phyloP scores from a whole-genome alignment of 257 asterid species.

The Nicotiana sylvestris region DNA sequence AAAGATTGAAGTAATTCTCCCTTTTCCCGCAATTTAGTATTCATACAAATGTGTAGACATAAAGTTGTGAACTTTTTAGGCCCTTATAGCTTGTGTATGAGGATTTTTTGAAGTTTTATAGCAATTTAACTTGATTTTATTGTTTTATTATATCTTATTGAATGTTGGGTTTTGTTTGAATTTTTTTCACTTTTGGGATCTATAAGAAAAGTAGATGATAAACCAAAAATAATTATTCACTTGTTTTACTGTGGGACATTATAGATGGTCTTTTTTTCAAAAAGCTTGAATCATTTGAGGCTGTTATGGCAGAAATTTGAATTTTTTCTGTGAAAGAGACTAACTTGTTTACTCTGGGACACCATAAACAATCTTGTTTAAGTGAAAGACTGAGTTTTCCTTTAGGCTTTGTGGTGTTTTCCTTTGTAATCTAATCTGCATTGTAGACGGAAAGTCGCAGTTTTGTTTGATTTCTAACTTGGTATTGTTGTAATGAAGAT shows the following conservation, averaged over 20 bases:
- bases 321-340: not conserved
- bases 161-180: not conserved
- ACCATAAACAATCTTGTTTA: not conserved
- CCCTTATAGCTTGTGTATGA: not conserved
- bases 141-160: not conserved
- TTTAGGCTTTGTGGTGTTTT: not conserved
- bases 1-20: conserved; percentile 34
- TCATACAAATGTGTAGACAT: not conserved
- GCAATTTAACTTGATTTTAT: not conserved
- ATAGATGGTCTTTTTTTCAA: not conserved
- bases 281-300: not conserved
- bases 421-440: not conserved
- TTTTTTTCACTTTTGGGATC: not conserved
- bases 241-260: not conserved
- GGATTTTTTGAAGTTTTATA: not conserved
- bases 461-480: not conserved
- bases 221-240: not conserved
- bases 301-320: too few relatives aligned
- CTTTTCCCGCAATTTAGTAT: not conserved
- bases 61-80: too few relatives aligned
- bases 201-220: not conserved
- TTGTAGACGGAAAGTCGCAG: too few relatives aligned
- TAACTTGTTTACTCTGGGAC: not conserved
- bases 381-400: not conserved
- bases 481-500: not conserved